Conservation (phyloP, 2,329 filamentous ascomycete species). For the Fusarium proliferatum region DNA sequence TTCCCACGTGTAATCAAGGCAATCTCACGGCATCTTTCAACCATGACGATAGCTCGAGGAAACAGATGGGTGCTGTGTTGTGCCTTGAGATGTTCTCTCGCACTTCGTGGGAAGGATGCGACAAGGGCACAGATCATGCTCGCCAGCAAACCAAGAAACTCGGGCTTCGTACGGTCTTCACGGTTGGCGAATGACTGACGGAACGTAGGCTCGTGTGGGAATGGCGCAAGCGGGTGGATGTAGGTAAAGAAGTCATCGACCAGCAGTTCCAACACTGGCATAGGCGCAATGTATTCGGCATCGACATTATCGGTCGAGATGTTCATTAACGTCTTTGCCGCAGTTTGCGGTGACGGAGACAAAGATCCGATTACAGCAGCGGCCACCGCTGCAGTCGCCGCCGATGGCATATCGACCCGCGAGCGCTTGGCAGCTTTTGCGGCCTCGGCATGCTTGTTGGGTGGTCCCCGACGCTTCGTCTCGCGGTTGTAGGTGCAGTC, state of each 20-base stretch:
- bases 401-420: constrained; percentile 50
- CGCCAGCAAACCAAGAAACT: constrained; percentile 76
- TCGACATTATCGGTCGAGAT: constrained; percentile 57
- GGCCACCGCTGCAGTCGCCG: constrained; percentile 21
- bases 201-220: constrained; percentile 83
- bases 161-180: constrained; percentile 72
- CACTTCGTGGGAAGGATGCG: constrained; percentile 79
- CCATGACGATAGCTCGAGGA: constrained; percentile 74
- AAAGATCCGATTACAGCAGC: constrained; percentile 40
- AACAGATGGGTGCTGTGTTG: constrained; percentile 74
- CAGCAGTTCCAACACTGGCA: constrained; percentile 73
- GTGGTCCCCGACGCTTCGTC: constrained; percentile 68
- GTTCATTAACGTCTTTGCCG: constrained; percentile 61
- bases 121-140: constrained; percentile 81
- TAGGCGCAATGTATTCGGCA: constrained; percentile 77
- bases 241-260: constrained; percentile 88
- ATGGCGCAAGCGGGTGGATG: constrained; percentile 80
- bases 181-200: constrained; percentile 74
- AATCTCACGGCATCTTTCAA: constrained; percentile 77
- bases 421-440: constrained; percentile 64
- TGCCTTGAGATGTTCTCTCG: constrained; percentile 73
- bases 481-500: constrained; percentile 68
- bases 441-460: constrained; percentile 68
- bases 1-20: constrained; percentile 74
- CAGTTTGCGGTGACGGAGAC: constrained; percentile 59